Evolutionary conservation across 2,329 filamentous ascomycete species (phyloP).

Genomic region (Fusarium verticillioides): DNA sequence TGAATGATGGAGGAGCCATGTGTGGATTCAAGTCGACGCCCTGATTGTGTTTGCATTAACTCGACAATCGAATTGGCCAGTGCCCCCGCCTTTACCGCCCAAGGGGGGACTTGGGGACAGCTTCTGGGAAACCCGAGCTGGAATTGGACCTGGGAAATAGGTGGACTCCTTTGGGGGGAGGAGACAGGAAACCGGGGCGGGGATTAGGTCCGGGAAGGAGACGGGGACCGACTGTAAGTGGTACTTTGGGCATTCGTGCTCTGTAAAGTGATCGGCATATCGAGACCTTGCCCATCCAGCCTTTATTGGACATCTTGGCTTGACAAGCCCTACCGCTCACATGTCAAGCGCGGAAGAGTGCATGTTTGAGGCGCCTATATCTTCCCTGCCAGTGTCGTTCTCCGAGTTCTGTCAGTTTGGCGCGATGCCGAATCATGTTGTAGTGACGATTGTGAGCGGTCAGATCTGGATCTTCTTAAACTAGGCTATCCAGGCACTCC

Average conservation of each 20-base stretch:
- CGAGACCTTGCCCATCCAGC: slow-evolving; percentile 26
- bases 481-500: slow-evolving; percentile 12
- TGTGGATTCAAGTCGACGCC: slow-evolving; percentile 46
- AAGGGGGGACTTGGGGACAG: slow-evolving; percentile 33
- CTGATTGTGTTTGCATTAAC: slow-evolving; percentile 43
- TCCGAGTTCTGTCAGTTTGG: slow-evolving; percentile 30
- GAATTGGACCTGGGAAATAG: slow-evolving; percentile 36
- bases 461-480: slow-evolving; percentile 28
- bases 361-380: slow-evolving; percentile 36
- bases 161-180: slow-evolving; percentile 35
- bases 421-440: slow-evolving; percentile 35
- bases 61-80: slow-evolving; percentile 36
- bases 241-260: slow-evolving; percentile 36
- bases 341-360: slow-evolving; percentile 43
- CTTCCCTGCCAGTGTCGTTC: slow-evolving; percentile 10
- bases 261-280: slow-evolving; percentile 41
- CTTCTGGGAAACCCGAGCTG: slow-evolving; percentile 28
- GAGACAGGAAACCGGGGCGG: slow-evolving; percentile 25
- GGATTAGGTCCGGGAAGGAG: slow-evolving; percentile 29
- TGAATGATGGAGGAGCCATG: slow-evolving; percentile 40
- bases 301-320: slow-evolving; percentile 40
- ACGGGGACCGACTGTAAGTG: slow-evolving; percentile 30
- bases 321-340: slow-evolving; percentile 43
- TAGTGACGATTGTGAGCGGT: slow-evolving; percentile 22
- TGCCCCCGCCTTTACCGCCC: slow-evolving; percentile 45